A percentile compares a stretch with the other conserved stretches of the same genome.
These are phyloP conservation scores for Colletotrichum filicis DNA, from an alignment of 2,329 filamentous ascomycete species.

Conservation along the genomic window DNA sequence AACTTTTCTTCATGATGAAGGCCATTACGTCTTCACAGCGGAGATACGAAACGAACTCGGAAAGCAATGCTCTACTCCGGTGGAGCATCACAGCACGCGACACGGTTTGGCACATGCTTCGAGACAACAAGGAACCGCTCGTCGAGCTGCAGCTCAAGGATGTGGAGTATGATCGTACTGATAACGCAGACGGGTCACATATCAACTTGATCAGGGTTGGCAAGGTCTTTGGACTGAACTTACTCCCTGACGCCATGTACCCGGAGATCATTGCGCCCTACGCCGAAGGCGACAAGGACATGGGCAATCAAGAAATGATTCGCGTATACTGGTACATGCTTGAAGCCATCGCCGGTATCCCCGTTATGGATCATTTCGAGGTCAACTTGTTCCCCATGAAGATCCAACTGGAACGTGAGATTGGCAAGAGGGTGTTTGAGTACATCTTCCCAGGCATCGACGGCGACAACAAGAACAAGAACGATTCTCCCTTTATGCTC, in stretches of 20 bases:
- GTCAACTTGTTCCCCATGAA: conserved; percentile 93
- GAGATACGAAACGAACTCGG: conserved; percentile 78
- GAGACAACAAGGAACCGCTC: conserved; percentile 85
- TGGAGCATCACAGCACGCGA: conserved; percentile 96
- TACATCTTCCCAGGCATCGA: conserved; percentile 94
- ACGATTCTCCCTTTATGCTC: conserved; percentile 69
- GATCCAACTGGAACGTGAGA: conserved; percentile 91
- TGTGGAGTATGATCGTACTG: conserved; percentile 92
- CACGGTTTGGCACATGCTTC: conserved; percentile 96
- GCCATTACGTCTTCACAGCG: conserved; percentile 97
- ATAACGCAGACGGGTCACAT: conserved; percentile 97
- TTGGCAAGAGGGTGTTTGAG: conserved; percentile 93
- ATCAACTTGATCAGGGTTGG: conserved; percentile 91
- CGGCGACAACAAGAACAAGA: conserved; percentile 59
- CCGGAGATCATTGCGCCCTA: conserved; percentile 97
- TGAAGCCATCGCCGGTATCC: conserved; percentile 96
- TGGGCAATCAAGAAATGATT: conserved; percentile 83
- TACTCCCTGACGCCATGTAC: conserved; percentile 90
- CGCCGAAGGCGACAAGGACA: conserved; percentile 72
- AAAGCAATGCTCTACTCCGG: conserved; percentile 82
- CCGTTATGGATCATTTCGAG: conserved; percentile 96
- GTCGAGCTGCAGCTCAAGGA: conserved; percentile 94
- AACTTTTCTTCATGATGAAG: conserved; percentile 99
- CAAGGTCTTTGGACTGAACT: conserved; percentile 87
- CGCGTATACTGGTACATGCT: conserved; percentile 98